Percentiles rank a stretch among this genome's conserved stretches.
Evolutionary conservation across 106 monocot genomes (phyloP).

Genomic region (Apostasia shenzhenica): DNA sequence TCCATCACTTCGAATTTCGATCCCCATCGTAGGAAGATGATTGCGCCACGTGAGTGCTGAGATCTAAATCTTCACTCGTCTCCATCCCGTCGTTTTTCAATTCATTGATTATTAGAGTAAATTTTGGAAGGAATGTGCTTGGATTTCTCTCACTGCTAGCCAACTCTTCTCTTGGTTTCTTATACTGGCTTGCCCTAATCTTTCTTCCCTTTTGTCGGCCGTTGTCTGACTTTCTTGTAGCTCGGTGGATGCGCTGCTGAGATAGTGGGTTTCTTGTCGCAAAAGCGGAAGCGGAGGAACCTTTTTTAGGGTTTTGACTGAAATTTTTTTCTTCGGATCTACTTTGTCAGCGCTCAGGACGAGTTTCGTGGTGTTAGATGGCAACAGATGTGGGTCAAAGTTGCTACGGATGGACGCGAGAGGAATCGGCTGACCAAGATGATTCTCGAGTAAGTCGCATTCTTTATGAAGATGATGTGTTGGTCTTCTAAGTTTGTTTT

Average conservation of each 20-base stretch:
- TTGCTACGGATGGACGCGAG: constrained; percentile 29
- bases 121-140: too few relatives aligned
- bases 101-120: too few relatives aligned
- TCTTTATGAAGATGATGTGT: background rate
- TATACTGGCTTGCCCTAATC: too few relatives aligned
- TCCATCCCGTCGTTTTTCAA: too few relatives aligned
- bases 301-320: background rate
- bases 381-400: constrained; percentile 35
- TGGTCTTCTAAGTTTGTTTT: background rate
- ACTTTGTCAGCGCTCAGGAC: background rate
- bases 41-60: too few relatives aligned
- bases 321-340: background rate
- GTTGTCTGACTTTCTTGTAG: background rate
- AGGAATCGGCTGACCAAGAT: constrained; percentile 25
- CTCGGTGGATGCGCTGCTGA: background rate
- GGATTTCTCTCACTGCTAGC: too few relatives aligned
- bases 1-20: too few relatives aligned
- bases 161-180: too few relatives aligned
- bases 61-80: too few relatives aligned
- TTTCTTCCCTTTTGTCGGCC: background rate
- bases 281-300: background rate
- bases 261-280: background rate
- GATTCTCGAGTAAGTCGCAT: constrained; percentile 25
- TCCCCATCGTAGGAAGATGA: too few relatives aligned
- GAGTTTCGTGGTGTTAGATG: constrained; percentile 18